phyloP scores from a whole-genome alignment of 176 grass and related monocot species.

The Aegilops longissima region DNA sequence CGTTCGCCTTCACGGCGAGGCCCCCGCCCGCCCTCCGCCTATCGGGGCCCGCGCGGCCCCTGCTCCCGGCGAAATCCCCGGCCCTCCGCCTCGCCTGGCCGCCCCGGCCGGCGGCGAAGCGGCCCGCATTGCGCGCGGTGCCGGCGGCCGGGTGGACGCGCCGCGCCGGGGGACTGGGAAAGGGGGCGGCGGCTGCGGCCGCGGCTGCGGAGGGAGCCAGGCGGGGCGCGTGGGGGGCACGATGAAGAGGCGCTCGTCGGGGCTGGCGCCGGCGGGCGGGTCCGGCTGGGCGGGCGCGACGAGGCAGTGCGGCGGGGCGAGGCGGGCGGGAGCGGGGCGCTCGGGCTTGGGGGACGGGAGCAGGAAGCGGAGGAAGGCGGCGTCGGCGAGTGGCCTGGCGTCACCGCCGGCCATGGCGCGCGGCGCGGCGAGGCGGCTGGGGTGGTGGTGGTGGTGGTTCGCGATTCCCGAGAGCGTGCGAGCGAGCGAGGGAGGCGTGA shows the following conservation, averaged over 20 bases:
- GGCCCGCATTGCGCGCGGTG: constrained; percentile 10
- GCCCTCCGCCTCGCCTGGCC: neutral
- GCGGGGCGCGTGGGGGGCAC: constrained; percentile 32
- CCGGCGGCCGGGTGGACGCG: neutral
- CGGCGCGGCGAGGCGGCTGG: neutral
- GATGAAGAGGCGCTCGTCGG: constrained; percentile 41
- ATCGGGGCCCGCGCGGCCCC: neutral
- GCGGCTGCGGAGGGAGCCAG: constrained; percentile 12
- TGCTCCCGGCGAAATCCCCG: neutral
- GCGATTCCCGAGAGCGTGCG: neutral
- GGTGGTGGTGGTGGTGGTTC: neutral
- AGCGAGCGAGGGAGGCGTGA: constrained; percentile 27
- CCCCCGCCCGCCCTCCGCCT: neutral
- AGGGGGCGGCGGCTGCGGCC: neutral
- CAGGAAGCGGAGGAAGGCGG: constrained; percentile 37
- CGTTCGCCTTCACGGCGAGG: neutral
- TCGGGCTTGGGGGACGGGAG: constrained; percentile 24
- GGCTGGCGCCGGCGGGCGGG: neutral
- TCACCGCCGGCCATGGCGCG: constrained; percentile 33
- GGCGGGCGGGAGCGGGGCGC: neutral
- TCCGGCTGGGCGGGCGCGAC: constrained; percentile 8
- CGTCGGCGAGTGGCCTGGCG: neutral
- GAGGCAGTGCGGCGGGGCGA: constrained; percentile 48
- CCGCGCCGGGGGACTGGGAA: neutral
- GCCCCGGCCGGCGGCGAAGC: neutral